Conservation (phyloP, 306 rosid genomes). For the Glycine tomentella region DNA sequence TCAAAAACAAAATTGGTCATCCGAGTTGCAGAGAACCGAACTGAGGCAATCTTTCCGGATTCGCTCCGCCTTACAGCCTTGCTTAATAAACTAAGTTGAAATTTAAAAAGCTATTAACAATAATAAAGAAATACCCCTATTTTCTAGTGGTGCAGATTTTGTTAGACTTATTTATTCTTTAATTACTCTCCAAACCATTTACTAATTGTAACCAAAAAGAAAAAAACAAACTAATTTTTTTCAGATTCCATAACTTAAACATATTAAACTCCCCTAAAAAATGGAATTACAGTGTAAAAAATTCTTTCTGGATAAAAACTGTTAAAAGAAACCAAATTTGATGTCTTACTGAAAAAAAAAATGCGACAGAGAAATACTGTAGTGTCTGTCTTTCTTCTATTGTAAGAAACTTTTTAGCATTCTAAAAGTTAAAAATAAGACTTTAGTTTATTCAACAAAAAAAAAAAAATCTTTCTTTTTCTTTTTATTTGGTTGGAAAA, state of each 20-base stretch:
- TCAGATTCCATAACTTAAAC: background rate
- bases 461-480: background rate
- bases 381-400: background rate
- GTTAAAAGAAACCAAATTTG: background rate
- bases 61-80: too few species aligned
- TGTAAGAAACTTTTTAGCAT: background rate
- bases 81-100: too few species aligned
- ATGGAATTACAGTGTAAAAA: background rate
- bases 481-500: background rate
- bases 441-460: background rate
- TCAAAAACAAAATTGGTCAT: too few species aligned
- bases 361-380: too few species aligned
- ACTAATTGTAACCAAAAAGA: too few species aligned
- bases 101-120: too few species aligned
- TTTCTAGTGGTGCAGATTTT: too few species aligned
- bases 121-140: too few species aligned
- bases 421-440: background rate
- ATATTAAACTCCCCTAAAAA: background rate
- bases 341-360: too few species aligned
- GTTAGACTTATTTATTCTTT: too few species aligned
- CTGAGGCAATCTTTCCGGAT: too few species aligned
- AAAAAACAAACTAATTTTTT: background rate
- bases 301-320: background rate
- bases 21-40: too few species aligned
- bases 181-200: background rate